Conservation (phyloP, 352 stramenopile species). For the Globisporangium recalcitrans region DNA sequence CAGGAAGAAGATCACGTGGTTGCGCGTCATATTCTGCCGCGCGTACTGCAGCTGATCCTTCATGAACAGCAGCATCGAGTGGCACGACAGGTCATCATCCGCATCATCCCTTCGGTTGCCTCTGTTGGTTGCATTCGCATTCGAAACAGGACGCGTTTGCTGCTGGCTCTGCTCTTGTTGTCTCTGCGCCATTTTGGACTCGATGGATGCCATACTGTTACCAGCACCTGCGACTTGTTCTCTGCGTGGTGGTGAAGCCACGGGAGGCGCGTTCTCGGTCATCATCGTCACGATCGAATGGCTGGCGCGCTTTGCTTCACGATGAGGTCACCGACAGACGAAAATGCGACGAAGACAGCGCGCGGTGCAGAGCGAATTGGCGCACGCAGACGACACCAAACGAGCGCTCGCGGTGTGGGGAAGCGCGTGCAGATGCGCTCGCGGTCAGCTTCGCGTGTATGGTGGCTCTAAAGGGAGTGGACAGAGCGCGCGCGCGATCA, state of each 20-base stretch:
- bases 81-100: conserved; percentile 9
- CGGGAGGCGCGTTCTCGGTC: background rate
- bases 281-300: background rate
- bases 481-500: background rate
- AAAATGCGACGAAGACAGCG: background rate
- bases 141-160: background rate
- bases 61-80: conserved; percentile 4
- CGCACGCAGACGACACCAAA: background rate
- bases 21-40: conserved; percentile 21
- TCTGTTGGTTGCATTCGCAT: background rate
- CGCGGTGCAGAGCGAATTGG: background rate
- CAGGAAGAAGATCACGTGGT: conserved; percentile 29
- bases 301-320: background rate
- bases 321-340: background rate
- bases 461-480: background rate
- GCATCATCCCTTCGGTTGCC: conserved; percentile 19
- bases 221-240: background rate
- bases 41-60: conserved; percentile 12
- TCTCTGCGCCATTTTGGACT: background rate
- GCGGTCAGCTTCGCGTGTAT: background rate
- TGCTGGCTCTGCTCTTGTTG: background rate
- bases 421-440: background rate
- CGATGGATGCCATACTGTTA: background rate
- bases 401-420: background rate
- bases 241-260: background rate